Evolutionary conservation across 1,284 basidiomycete genomes (phyloP).

Genomic region (Boletus semigastroideus): DNA sequence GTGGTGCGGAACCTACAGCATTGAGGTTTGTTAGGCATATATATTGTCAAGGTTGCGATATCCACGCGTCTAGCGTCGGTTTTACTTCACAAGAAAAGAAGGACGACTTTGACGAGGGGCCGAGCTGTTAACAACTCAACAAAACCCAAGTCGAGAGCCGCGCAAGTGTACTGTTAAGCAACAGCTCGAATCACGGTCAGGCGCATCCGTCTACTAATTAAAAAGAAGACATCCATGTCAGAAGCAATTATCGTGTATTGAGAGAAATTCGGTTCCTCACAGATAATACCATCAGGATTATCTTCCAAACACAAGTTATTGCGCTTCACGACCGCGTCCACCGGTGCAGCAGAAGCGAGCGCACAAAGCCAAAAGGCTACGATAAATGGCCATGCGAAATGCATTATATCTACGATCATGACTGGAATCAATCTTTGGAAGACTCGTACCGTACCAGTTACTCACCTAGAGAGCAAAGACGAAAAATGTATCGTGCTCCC

Average conservation of each 20-base stretch:
- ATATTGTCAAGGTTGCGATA: too few relatives aligned
- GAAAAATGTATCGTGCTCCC: too few relatives aligned
- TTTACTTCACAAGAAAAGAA: too few relatives aligned
- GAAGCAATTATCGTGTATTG: background rate
- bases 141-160: too few relatives aligned
- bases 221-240: background rate
- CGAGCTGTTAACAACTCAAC: too few relatives aligned
- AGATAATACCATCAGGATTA: background rate
- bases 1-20: too few relatives aligned
- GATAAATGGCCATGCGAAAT: background rate
- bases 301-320: too few relatives aligned
- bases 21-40: too few relatives aligned
- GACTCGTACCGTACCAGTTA: background rate
- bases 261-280: background rate
- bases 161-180: too few relatives aligned
- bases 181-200: background rate
- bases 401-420: slow-evolving; percentile 1
- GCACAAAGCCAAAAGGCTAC: slow-evolving; percentile 2
- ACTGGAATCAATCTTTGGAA: background rate
- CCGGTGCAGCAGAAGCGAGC: slow-evolving; percentile 4
- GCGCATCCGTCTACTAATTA: background rate
- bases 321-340: too few relatives aligned
- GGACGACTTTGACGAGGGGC: too few relatives aligned
- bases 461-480: background rate
- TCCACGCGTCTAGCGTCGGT: too few relatives aligned